A percentile compares a stretch with the other conserved stretches of the same genome.
Evolutionary conservation across 176 grass and related monocot genomes (phyloP).

Genomic region (Phyllostachys edulis): DNA sequence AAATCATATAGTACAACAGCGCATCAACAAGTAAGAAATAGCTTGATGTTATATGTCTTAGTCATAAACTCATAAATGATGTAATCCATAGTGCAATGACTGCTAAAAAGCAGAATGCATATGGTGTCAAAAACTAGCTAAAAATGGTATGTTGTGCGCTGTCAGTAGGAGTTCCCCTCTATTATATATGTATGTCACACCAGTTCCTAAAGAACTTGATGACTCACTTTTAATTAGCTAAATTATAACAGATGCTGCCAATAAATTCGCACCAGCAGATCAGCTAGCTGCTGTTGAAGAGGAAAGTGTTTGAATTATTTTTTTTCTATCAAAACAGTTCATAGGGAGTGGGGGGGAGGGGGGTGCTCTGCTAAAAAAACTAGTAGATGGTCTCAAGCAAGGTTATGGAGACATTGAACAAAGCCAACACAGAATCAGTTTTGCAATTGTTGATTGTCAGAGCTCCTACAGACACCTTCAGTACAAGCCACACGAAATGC

Average conservation of each 20-base stretch:
- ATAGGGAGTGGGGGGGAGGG: no score
- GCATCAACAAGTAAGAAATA: background rate
- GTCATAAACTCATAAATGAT: background rate
- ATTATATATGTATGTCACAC: background rate
- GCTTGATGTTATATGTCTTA: background rate
- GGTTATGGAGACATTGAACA: constrained; percentile 14
- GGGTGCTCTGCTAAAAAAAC: background rate
- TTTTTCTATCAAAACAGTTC: constrained; percentile 14
- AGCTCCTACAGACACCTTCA: background rate
- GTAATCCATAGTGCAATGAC: background rate
- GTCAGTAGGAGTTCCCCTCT: background rate
- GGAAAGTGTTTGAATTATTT: background rate
- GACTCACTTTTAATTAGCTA: constrained; percentile 2
- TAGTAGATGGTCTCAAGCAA: background rate
- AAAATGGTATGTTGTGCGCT: background rate
- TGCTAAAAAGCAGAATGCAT: background rate
- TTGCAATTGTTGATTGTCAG: background rate
- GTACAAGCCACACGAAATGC: background rate
- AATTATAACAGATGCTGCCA: constrained; percentile 16
- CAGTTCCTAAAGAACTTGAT: background rate
- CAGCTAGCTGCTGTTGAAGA: constrained; percentile 7
- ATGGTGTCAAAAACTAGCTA: constrained; percentile 16
- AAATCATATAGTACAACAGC: background rate
- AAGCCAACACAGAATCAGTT: background rate
- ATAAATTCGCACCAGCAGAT: background rate